phyloP scores from a whole-genome alignment of 2,329 filamentous ascomycete genomes.

The Ophiostoma sp. region DNA sequence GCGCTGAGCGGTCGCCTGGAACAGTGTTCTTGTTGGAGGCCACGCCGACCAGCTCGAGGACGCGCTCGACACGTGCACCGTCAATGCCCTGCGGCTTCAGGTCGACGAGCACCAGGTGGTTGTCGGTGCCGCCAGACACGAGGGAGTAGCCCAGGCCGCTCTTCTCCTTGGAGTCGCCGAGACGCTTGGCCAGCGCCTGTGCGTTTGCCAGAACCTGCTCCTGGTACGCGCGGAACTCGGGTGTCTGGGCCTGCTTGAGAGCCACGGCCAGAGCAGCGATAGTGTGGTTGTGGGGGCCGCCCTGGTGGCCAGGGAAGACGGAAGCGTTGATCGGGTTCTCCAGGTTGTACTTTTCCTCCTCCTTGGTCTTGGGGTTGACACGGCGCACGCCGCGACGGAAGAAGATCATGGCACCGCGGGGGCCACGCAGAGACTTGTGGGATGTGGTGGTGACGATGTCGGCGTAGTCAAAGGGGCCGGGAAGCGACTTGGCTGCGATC shows the following conservation, averaged over 20 bases:
- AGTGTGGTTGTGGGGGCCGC: constrained; percentile 97
- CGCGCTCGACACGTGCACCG: constrained; percentile 80
- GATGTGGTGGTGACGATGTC: constrained; percentile 97
- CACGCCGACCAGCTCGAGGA: constrained; percentile 87
- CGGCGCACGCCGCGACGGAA: constrained; percentile 87
- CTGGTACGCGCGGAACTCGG: constrained; percentile 91
- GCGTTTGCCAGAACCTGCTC: constrained; percentile 84
- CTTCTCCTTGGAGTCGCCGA: constrained; percentile 63
- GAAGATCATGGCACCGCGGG: constrained; percentile 96
- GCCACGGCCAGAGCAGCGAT: constrained; percentile 94
- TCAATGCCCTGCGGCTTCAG: constrained; percentile 85
- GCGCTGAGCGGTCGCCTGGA: constrained; percentile 86
- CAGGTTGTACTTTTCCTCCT: constrained; percentile 81
- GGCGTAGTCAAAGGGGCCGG: constrained; percentile 79
- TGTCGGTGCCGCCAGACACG: constrained; percentile 92
- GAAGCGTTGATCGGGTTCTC: constrained; percentile 92
- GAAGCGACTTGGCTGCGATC: constrained; percentile 84
- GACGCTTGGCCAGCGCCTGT: constrained; percentile 69
- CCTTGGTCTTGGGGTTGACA: constrained; percentile 77
- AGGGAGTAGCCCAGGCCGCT: constrained; percentile 79
- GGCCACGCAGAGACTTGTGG: constrained; percentile 94
- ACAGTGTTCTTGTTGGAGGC: constrained; percentile 99
- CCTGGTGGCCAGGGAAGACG: constrained; percentile 97
- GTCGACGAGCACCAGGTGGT: constrained; percentile 90
- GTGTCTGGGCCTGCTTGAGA: constrained; percentile 82